Conservation (phyloP, 2,329 filamentous ascomycete genomes). For the Pseudonectria buxi region DNA sequence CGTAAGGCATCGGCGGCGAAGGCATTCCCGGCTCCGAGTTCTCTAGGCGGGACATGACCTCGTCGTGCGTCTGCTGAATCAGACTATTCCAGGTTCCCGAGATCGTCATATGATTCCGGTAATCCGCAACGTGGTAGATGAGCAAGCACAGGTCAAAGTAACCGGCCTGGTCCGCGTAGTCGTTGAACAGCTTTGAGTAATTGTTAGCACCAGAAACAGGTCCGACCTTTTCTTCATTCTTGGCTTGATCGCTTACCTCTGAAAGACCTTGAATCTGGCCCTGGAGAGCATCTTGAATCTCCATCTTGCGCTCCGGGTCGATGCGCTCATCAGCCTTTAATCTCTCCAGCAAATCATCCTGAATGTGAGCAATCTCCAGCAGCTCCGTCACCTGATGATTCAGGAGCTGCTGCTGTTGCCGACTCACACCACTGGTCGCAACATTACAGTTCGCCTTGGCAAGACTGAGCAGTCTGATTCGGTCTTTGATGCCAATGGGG, state of each 20-base stretch:
- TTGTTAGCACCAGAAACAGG: constrained; percentile 12
- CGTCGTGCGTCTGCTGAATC: constrained; percentile 63
- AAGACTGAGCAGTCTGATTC: constrained; percentile 82
- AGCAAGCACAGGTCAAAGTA: constrained; percentile 92
- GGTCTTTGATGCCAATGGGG: constrained; percentile 67
- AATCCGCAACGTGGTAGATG: constrained; percentile 88
- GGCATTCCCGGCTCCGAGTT: constrained; percentile 35
- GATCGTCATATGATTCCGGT: constrained; percentile 82
- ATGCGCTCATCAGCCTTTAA: constrained; percentile 69
- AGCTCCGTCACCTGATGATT: constrained; percentile 79
- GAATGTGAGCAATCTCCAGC: constrained; percentile 88
- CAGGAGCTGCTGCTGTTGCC: constrained; percentile 77
- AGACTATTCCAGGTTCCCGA: constrained; percentile 77
- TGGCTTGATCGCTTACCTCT: constrained; percentile 55
- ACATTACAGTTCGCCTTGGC: constrained; percentile 92
- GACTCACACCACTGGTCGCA: constrained; percentile 65
- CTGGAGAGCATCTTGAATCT: constrained; percentile 64
- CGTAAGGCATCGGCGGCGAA: constrained; percentile 54
- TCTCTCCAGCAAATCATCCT: constrained; percentile 81
- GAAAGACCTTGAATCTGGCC: constrained; percentile 72
- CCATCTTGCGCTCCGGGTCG: constrained; percentile 50
- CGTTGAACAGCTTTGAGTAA: constrained; percentile 69
- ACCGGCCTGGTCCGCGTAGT: constrained; percentile 80
- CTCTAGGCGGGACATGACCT: constrained; percentile 38
- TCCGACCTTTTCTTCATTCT: no score